phyloP scores from a whole-genome alignment of 805 yeast species.

The Hanseniaspora singularis region DNA sequence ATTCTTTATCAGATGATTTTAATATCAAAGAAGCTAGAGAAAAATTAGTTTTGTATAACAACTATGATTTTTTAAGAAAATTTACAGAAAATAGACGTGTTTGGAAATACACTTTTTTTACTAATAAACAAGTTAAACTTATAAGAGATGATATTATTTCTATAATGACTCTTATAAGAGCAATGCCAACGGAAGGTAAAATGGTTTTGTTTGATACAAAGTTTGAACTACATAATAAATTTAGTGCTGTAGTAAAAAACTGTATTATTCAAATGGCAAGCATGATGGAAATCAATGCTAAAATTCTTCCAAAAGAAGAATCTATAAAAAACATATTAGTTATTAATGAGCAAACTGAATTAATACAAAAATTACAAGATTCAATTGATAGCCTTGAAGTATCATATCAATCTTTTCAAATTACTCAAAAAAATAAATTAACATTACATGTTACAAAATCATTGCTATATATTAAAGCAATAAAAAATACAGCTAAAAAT shows the following conservation, averaged over 20 bases:
- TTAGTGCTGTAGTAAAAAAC: not conserved
- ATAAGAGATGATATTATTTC: conserved; percentile 8
- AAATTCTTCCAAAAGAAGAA: no score
- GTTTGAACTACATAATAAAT: not conserved
- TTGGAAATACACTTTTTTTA: not conserved
- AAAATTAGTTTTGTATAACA: conserved; percentile 12
- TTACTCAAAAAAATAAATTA: not conserved
- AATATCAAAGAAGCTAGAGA: not conserved
- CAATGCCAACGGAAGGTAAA: conserved; percentile 8
- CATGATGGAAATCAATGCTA: not conserved
- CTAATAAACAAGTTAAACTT: conserved; percentile 2
- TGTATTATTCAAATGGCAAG: not conserved
- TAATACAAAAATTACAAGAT: not conserved
- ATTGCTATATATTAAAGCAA: conserved; percentile 30
- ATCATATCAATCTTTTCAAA: not conserved
- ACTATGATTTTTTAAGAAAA: not conserved
- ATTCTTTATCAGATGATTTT: not conserved
- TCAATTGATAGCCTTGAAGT: not conserved
- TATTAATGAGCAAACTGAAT: not conserved
- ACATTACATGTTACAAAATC: conserved; percentile 6
- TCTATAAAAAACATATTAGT: no score
- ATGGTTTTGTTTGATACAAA: not conserved
- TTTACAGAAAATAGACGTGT: not conserved
- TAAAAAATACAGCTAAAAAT: conserved; percentile 33
- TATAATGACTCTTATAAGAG: conserved; percentile 7